Evolutionary conservation across 2,329 filamentous ascomycete species (phyloP).

Genomic region (Lithohypha guttulata): DNA sequence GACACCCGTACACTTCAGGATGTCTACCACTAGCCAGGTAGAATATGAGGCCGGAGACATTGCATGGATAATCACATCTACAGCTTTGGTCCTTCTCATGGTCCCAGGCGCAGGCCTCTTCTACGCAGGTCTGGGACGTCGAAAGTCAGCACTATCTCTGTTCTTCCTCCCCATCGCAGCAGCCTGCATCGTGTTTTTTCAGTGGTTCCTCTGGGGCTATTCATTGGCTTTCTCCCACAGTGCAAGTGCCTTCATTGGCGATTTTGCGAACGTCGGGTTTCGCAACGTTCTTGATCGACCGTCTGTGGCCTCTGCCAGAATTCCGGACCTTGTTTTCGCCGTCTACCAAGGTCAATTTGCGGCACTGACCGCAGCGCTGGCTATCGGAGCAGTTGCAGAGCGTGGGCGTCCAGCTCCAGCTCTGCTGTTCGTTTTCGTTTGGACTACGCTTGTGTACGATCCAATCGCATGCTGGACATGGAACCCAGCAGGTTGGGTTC

Average conservation of each 20-base stretch:
- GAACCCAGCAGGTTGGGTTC: slow-evolving; percentile 64
- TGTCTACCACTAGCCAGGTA: too few species aligned
- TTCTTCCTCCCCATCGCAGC: slow-evolving; percentile 54
- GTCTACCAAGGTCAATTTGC: slow-evolving; percentile 57
- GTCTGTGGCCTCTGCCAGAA: slow-evolving; percentile 43
- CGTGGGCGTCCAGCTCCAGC: slow-evolving; percentile 54
- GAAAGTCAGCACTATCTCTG: slow-evolving; percentile 51
- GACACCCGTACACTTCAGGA: too few species aligned
- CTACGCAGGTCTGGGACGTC: slow-evolving; percentile 52
- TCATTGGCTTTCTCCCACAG: slow-evolving; percentile 51
- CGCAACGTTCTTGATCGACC: slow-evolving; percentile 47
- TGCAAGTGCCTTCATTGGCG: slow-evolving; percentile 52
- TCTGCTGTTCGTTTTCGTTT: slow-evolving; percentile 60
- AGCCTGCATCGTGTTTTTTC: slow-evolving; percentile 37
- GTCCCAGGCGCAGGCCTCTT: slow-evolving; percentile 56
- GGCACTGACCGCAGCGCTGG: slow-evolving; percentile 45
- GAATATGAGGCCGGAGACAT: not conserved
- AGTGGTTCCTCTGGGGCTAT: slow-evolving; percentile 57
- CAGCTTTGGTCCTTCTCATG: slow-evolving; percentile 54
- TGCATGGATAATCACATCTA: slow-evolving; percentile 23
- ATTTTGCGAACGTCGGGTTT: slow-evolving; percentile 51
- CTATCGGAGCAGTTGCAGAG: slow-evolving; percentile 54
- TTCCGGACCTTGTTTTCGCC: slow-evolving; percentile 57
- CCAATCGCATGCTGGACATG: slow-evolving; percentile 64
- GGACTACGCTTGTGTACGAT: slow-evolving; percentile 61